These are phyloP conservation scores for Globisporangium radiosum DNA, from an alignment of 352 stramenopile species.

Conservation along the genomic window DNA sequence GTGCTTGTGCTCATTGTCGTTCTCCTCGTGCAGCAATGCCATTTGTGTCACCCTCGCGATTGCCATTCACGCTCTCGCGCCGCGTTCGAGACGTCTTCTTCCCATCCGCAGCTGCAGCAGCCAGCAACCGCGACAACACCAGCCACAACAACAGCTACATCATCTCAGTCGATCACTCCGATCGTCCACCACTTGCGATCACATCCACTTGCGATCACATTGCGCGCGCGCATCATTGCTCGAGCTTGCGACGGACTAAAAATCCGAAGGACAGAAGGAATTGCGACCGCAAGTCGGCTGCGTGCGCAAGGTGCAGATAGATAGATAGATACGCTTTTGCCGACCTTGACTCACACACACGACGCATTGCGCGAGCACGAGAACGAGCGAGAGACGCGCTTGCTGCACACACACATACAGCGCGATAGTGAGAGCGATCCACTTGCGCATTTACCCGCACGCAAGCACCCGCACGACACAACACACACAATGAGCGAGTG, in stretches of 20 bases:
- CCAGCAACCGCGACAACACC: no score
- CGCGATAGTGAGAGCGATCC: no score
- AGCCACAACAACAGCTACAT: no score
- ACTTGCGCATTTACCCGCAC: no score
- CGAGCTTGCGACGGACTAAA: not conserved
- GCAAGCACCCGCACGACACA: not conserved
- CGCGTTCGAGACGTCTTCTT: no score
- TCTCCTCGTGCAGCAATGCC: no score
- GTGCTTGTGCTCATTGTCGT: no score
- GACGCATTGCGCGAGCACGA: not conserved
- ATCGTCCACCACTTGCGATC: not conserved
- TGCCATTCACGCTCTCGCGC: not conserved
- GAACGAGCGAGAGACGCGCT: not conserved
- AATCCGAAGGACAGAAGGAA: conserved; percentile 4
- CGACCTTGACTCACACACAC: not conserved
- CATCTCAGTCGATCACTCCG: no score
- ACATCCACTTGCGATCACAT: not conserved
- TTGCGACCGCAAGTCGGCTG: not conserved
- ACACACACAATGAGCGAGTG: conserved; percentile 4
- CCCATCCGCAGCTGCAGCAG: no score
- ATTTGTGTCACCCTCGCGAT: not conserved
- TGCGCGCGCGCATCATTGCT: not conserved
- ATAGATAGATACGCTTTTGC: conserved; percentile 10
- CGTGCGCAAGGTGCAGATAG: no score
- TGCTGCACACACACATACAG: not conserved